Conservation (phyloP, 2,329 filamentous ascomycete species). For the Lasiodiplodia sp. region DNA sequence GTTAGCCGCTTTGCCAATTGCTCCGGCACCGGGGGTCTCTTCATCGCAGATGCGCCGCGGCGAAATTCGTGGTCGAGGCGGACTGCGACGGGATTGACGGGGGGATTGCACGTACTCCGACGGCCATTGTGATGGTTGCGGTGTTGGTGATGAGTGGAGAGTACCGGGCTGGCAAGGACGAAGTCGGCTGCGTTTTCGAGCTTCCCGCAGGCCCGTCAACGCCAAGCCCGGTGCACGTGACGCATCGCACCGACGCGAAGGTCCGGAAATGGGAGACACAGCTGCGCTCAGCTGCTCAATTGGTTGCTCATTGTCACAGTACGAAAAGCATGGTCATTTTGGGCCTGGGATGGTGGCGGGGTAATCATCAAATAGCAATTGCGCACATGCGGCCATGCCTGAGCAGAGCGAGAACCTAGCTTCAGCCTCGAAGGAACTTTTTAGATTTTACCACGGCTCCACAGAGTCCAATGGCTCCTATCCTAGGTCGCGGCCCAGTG, state of each 20-base stretch:
- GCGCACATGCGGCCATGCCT: not conserved
- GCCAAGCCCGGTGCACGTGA: conserved; percentile 23
- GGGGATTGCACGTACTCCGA: conserved; percentile 49
- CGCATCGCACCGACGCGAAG: conserved; percentile 3
- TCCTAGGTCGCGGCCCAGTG: conserved; percentile 23
- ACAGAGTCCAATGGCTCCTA: conserved; percentile 25
- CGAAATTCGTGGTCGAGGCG: not conserved
- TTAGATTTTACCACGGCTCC: conserved; percentile 29
- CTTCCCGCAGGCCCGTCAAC: conserved; percentile 24
- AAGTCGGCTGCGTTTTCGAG: conserved; percentile 31
- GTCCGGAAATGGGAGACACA: not conserved
- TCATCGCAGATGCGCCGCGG: conserved; percentile 41
- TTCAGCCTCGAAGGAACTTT: conserved; percentile 27
- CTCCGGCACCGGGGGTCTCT: conserved; percentile 19
- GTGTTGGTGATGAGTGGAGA: conserved; percentile 44
- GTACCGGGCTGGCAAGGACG: conserved; percentile 55
- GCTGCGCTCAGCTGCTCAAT: not conserved
- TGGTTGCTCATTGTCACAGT: not conserved
- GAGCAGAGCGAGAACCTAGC: conserved; percentile 1
- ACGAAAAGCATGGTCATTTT: not conserved
- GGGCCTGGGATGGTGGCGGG: not conserved
- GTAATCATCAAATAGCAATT: not conserved
- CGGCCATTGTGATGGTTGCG: conserved; percentile 53
- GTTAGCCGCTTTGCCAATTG: conserved; percentile 39
- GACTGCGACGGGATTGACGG: conserved; percentile 29